Conservation (phyloP, 106 monocot species). For the Phalaenopsis equestris region DNA sequence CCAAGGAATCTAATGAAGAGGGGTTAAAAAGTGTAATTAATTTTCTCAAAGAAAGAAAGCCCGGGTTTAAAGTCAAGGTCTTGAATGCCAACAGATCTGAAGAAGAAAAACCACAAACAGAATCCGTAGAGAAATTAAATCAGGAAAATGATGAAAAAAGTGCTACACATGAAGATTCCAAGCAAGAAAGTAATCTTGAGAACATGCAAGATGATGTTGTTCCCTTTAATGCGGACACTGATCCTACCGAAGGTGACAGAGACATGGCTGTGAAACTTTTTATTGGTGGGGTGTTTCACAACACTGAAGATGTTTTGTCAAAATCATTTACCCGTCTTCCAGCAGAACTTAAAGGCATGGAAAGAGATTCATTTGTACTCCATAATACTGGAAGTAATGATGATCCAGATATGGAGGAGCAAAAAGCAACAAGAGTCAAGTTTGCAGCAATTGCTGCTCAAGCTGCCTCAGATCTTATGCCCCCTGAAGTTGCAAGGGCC, state of each 20-base stretch:
- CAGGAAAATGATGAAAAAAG: conserved; percentile 52
- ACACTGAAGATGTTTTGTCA: conserved; percentile 54
- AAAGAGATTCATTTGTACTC: conserved; percentile 56
- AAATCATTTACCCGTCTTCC: conserved; percentile 52
- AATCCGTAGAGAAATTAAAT: conserved; percentile 37
- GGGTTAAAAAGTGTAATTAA: conserved; percentile 63
- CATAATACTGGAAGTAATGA: conserved; percentile 40
- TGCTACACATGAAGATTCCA: conserved; percentile 25
- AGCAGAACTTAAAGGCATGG: conserved; percentile 53
- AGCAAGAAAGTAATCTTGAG: conserved; percentile 32
- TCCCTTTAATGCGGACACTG: conserved; percentile 22
- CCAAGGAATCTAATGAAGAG: conserved; percentile 58
- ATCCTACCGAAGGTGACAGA: conserved; percentile 27
- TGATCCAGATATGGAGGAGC: conserved; percentile 35
- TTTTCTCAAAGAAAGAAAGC: conserved; percentile 75
- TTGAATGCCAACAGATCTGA: conserved; percentile 46
- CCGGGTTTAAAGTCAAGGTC: conserved; percentile 79
- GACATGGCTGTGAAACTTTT: conserved; percentile 44
- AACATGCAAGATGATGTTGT: conserved; percentile 24
- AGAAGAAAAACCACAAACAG: conserved; percentile 48
- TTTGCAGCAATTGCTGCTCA: conserved; percentile 68
- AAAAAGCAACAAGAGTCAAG: conserved; percentile 46
- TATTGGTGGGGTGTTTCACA: conserved; percentile 81
- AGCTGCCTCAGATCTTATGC: conserved; percentile 75
- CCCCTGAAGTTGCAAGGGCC: conserved; percentile 70